A percentile compares a stretch with the other conserved stretches of the same genome.
These are phyloP conservation scores for Fagopyrum homotropicum DNA, from an alignment of 148 eudicot genomes.

Conservation along the genomic window DNA sequence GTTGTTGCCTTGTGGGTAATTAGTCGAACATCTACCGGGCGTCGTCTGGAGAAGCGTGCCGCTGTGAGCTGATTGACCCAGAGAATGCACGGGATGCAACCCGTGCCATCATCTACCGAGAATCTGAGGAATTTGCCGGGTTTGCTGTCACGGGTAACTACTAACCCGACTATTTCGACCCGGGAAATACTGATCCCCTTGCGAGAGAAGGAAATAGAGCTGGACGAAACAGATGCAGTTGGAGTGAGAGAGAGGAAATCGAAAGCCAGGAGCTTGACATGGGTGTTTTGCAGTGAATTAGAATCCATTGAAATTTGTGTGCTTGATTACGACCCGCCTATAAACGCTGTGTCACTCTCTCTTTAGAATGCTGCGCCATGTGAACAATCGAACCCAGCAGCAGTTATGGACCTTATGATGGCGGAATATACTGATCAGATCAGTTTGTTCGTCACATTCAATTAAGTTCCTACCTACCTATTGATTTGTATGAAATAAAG, in stretches of 20 bases:
- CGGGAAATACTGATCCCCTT: slow-evolving; percentile 36
- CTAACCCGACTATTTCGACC: slow-evolving; percentile 59
- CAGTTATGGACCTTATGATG: too few species aligned
- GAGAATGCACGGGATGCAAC: slow-evolving; percentile 58
- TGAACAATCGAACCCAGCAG: too few species aligned
- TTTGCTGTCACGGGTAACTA: slow-evolving; percentile 54
- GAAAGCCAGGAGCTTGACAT: slow-evolving; percentile 69
- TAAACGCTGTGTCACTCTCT: too few species aligned
- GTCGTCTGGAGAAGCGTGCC: slow-evolving; percentile 44
- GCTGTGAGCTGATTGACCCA: slow-evolving; percentile 81
- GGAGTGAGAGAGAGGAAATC: slow-evolving; percentile 54
- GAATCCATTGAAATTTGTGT: slow-evolving; percentile 9
- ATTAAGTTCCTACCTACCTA: too few species aligned
- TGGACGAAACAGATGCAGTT: slow-evolving; percentile 20
- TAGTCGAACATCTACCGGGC: slow-evolving; percentile 59
- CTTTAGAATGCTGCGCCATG: too few species aligned
- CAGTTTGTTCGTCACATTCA: too few species aligned
- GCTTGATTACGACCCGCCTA: background rate
- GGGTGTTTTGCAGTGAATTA: slow-evolving; percentile 26
- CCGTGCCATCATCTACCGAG: slow-evolving; percentile 72
- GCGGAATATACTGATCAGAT: too few species aligned
- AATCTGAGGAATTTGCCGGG: slow-evolving; percentile 60
- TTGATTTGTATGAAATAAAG: too few species aligned
- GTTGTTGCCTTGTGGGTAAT: slow-evolving; percentile 37
- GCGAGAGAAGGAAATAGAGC: slow-evolving; percentile 35